phyloP scores from a whole-genome alignment of 345 rosid species.

The Eucalyptus camaldulensis region DNA sequence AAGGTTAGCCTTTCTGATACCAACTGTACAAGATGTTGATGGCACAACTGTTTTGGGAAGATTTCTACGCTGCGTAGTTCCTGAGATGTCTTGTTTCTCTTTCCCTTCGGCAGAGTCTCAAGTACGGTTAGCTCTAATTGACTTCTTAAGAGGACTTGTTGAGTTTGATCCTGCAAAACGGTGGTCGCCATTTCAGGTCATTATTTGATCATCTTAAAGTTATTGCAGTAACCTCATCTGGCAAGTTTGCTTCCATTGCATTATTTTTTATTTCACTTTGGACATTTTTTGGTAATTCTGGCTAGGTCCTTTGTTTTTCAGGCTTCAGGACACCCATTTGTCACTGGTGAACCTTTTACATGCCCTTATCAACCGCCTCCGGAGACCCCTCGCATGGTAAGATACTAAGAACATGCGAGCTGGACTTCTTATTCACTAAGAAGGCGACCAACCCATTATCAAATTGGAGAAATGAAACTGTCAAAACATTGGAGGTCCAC shows the following conservation, averaged over 20 bases:
- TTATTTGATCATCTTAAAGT: neutral
- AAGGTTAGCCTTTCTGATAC: constrained; percentile 43
- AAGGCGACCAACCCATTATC: neutral
- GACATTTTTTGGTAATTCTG: neutral
- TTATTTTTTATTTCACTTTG: neutral
- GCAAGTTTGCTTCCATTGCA: neutral
- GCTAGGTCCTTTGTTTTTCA: constrained; percentile 10
- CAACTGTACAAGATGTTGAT: neutral
- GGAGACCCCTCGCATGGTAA: constrained; percentile 85
- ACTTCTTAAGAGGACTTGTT: constrained; percentile 95
- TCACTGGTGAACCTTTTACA: constrained; percentile 96
- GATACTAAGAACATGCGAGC: neutral
- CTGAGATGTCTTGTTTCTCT: neutral
- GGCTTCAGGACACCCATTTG: constrained; percentile 99
- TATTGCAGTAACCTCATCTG: neutral
- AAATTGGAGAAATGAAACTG: neutral
- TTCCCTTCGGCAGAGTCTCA: constrained; percentile 49
- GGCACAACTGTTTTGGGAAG: neutral
- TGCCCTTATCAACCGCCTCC: constrained; percentile 79
- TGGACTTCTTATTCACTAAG: neutral
- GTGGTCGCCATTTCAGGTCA: constrained; percentile 99
- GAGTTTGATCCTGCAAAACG: constrained; percentile 99
- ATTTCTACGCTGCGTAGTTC: neutral
- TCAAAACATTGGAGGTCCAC: neutral
- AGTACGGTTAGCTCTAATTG: constrained; percentile 82